Conservation (phyloP, 2,329 filamentous ascomycete genomes). For the Pleomassaria siparia region DNA sequence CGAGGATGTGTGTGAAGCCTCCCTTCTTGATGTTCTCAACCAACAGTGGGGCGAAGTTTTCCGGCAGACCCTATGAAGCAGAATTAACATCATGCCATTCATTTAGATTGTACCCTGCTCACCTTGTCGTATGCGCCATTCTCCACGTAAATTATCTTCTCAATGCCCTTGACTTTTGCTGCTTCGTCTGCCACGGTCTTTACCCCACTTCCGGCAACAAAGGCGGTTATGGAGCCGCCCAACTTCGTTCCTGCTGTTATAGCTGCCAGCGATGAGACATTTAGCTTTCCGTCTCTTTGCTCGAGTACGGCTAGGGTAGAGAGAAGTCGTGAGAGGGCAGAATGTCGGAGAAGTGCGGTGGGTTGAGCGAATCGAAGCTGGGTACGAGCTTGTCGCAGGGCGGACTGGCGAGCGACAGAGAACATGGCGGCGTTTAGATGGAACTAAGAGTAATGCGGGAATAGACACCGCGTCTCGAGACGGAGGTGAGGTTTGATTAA, state of each 20-base stretch:
- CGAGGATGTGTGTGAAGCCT: slow-evolving; percentile 88
- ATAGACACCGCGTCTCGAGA: neutral
- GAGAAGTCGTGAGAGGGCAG: slow-evolving; percentile 67
- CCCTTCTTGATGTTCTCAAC: slow-evolving; percentile 97
- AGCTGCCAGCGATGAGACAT: slow-evolving; percentile 77
- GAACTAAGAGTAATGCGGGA: slow-evolving; percentile 1
- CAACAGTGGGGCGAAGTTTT: slow-evolving; percentile 90
- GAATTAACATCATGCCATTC: neutral
- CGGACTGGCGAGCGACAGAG: slow-evolving; percentile 37
- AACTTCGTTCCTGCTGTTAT: slow-evolving; percentile 85
- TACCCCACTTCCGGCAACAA: slow-evolving; percentile 79
- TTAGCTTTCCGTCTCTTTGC: slow-evolving; percentile 87
- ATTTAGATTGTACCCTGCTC: slow-evolving; percentile 5
- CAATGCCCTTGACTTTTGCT: slow-evolving; percentile 83
- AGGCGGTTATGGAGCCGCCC: slow-evolving; percentile 81
- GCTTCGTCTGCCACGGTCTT: slow-evolving; percentile 78
- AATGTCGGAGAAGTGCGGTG: slow-evolving; percentile 47
- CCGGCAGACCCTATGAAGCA: slow-evolving; percentile 68
- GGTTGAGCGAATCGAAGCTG: slow-evolving; percentile 47
- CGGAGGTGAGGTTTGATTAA: slow-evolving; percentile 9
- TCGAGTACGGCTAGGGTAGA: slow-evolving; percentile 91
- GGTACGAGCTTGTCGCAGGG: slow-evolving; percentile 43
- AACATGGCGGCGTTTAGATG: slow-evolving; percentile 31
- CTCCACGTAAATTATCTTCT: slow-evolving; percentile 88
- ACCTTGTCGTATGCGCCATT: slow-evolving; percentile 93